A percentile compares a stretch with the other conserved stretches of the same genome.
These are phyloP conservation scores for Pseudogymnoascus verrucosus DNA, from an alignment of 2,329 filamentous ascomycete species.

Conservation along the genomic window DNA sequence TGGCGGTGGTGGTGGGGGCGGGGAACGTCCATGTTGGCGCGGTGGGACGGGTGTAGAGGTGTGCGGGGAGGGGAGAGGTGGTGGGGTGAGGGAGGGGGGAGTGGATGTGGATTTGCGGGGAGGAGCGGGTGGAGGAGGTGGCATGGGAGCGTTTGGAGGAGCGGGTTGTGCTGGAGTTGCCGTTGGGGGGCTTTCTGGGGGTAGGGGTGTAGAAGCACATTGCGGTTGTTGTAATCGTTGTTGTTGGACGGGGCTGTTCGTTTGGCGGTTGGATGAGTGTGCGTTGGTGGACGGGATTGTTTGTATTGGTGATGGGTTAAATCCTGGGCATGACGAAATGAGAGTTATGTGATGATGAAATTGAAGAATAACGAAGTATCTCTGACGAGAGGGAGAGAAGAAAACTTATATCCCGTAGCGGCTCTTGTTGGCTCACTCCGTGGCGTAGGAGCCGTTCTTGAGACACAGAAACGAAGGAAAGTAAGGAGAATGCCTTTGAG, in stretches of 20 bases:
- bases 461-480: conserved; percentile 3
- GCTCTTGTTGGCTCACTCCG: neutral
- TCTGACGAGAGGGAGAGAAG: neutral
- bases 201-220: neutral
- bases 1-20: no score
- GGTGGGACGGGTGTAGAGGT: no score
- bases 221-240: neutral
- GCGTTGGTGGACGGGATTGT: neutral
- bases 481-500: neutral
- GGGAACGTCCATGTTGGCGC: no score
- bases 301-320: neutral
- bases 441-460: neutral
- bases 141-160: neutral
- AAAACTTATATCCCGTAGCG: neutral
- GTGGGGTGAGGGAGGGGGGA: neutral
- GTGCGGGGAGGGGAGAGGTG: no score
- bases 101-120: neutral
- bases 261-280: neutral
- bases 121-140: neutral
- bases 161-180: neutral
- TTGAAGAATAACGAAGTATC: neutral
- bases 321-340: neutral
- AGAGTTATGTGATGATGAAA: neutral
- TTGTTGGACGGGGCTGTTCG: neutral
- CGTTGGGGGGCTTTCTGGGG: neutral